Evolutionary conservation across 2,329 filamentous ascomycete species (phyloP).

Genomic region (Xylariomycetidae sp.): DNA sequence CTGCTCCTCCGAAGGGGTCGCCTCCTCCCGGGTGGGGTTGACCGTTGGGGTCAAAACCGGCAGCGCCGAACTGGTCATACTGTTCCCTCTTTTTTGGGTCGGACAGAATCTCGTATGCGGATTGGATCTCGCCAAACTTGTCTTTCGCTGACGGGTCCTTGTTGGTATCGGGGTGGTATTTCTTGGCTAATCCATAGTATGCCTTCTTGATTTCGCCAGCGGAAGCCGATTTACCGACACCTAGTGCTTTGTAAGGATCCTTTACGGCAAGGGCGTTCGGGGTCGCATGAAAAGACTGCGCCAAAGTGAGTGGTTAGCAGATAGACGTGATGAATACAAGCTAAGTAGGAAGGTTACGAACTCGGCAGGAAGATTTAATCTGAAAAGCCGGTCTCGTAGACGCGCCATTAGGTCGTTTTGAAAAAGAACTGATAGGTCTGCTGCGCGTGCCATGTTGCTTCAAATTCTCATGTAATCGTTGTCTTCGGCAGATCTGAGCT

Average conservation of each 20-base stretch:
- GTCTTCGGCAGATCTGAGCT: constrained; percentile 32
- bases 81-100: constrained; percentile 90
- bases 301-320: constrained; percentile 10
- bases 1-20: constrained; percentile 57
- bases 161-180: constrained; percentile 96
- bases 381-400: constrained; percentile 7
- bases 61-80: constrained; percentile 83
- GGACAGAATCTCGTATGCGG: constrained; percentile 87
- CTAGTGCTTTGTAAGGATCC: constrained; percentile 83
- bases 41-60: constrained; percentile 76
- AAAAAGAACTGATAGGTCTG: constrained; percentile 18
- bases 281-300: constrained; percentile 57
- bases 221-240: constrained; percentile 75
- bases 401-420: constrained; percentile 13
- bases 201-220: constrained; percentile 93
- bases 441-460: constrained; percentile 26
- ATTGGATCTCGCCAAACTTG: constrained; percentile 87
- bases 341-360: too few relatives aligned
- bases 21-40: constrained; percentile 48
- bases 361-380: too few relatives aligned
- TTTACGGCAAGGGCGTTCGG: constrained; percentile 45
- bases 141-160: constrained; percentile 93
- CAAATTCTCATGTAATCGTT: constrained; percentile 35
- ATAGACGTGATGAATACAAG: too few relatives aligned
- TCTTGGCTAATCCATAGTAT: constrained; percentile 96